Conservation (phyloP, 2,329 filamentous ascomycete species). For the Talaromyces sp. region DNA sequence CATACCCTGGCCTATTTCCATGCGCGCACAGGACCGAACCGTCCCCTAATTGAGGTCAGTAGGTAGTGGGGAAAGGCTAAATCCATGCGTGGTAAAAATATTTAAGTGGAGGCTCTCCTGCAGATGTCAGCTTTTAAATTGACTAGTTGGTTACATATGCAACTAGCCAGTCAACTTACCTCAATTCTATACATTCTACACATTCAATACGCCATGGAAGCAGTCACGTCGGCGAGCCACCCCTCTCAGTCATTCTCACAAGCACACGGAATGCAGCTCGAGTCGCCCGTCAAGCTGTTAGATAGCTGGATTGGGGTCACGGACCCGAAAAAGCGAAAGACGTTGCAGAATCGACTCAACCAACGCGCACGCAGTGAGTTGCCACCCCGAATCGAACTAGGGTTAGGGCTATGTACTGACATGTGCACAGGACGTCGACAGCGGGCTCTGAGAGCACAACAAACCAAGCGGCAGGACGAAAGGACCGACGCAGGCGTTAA, state of each 20-base stretch:
- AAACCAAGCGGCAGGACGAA: not conserved
- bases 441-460: not conserved
- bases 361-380: conserved; percentile 13
- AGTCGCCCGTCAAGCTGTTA: not conserved
- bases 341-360: conserved; percentile 16
- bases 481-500: not conserved
- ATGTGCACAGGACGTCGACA: conserved; percentile 8
- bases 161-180: too few relatives aligned
- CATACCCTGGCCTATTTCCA: not conserved
- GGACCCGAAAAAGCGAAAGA: conserved; percentile 10
- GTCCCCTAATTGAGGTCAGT: too few relatives aligned
- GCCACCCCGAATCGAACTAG: not conserved
- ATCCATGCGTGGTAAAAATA: too few relatives aligned
- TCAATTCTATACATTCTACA: not conserved
- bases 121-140: not conserved
- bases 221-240: not conserved
- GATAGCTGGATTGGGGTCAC: conserved; percentile 14
- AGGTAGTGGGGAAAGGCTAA: not conserved
- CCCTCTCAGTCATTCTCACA: not conserved
- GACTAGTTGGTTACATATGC: not conserved
- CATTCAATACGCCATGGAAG: not conserved
- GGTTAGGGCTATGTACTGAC: not conserved
- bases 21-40: not conserved
- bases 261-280: not conserved
- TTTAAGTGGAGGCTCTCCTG: not conserved